Evolutionary conservation across 2,329 filamentous ascomycete species (phyloP).

Genomic region (Westerdykella ornata): DNA sequence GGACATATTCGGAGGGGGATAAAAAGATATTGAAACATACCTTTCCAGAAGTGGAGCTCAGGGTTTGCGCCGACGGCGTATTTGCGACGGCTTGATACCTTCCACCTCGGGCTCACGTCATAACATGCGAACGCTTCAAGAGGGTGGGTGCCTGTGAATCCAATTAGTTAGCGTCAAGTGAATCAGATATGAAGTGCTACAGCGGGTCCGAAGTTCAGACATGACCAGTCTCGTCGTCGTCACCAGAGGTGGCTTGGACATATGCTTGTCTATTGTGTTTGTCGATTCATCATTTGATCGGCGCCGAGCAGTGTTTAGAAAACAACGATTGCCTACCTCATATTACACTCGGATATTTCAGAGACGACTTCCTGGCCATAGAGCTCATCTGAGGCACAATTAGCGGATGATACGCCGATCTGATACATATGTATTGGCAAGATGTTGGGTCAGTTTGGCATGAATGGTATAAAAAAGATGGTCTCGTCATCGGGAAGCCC

Average conservation of each 20-base stretch:
- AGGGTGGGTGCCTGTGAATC: constrained; percentile 6
- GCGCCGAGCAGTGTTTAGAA: background rate
- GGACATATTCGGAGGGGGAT: constrained; percentile 10
- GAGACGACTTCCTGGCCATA: background rate
- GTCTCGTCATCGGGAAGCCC: constrained; percentile 67
- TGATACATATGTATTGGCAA: background rate
- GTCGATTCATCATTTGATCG: constrained; percentile 71
- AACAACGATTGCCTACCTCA: background rate
- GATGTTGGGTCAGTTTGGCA: constrained; percentile 43
- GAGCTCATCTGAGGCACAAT: background rate
- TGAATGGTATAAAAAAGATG: constrained; percentile 63
- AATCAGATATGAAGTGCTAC: constrained; percentile 12
- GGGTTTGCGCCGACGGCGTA: background rate
- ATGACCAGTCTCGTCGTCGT: constrained; percentile 44
- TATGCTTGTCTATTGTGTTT: constrained; percentile 89
- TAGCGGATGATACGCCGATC: background rate
- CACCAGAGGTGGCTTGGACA: constrained; percentile 65
- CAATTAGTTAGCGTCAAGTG: constrained; percentile 19
- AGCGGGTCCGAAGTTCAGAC: constrained; percentile 21
- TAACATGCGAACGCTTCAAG: no score
- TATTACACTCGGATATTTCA: background rate
- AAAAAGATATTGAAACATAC: constrained; percentile 1
- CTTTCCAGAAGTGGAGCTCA: background rate
- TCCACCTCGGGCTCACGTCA: no score
- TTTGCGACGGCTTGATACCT: no score